Evolutionary conservation across 2,329 filamentous ascomycete species (phyloP).

Genomic region (Colletotrichum cordylinicola): DNA sequence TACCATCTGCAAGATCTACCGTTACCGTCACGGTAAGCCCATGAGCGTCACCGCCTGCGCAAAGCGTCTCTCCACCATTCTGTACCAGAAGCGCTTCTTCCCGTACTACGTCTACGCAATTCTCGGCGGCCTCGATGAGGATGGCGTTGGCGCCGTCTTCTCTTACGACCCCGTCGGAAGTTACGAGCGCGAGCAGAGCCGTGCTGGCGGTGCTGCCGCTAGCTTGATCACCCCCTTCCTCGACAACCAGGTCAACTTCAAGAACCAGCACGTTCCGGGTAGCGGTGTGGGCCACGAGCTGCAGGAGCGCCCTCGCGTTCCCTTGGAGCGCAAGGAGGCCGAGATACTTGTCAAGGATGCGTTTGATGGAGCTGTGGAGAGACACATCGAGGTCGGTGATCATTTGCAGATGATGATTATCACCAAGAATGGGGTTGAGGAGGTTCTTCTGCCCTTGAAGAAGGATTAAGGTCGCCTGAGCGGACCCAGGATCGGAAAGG

Average conservation of each 20-base stretch:
- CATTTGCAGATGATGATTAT: slow-evolving; percentile 95
- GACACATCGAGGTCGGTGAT: slow-evolving; percentile 99
- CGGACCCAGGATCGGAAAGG: not conserved
- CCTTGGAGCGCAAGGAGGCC: slow-evolving; percentile 75
- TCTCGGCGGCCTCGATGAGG: slow-evolving; percentile 90
- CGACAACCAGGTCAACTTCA: slow-evolving; percentile 99
- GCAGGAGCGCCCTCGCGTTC: slow-evolving; percentile 72
- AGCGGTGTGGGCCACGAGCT: slow-evolving; percentile 85
- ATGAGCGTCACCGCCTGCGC: slow-evolving; percentile 96
- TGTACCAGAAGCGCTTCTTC: slow-evolving; percentile 98
- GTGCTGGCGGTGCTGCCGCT: slow-evolving; percentile 88
- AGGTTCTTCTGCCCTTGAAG: slow-evolving; percentile 86
- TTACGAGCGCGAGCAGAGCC: slow-evolving; percentile 96
- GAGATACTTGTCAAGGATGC: slow-evolving; percentile 94
- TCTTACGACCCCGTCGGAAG: slow-evolving; percentile 97
- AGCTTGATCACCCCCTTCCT: slow-evolving; percentile 99
- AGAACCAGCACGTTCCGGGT: slow-evolving; percentile 94
- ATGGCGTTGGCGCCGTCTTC: slow-evolving; percentile 93
- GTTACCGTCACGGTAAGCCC: slow-evolving; percentile 95
- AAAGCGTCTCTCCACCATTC: slow-evolving; percentile 90
- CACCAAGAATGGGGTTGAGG: slow-evolving; percentile 86
- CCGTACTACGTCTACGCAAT: slow-evolving; percentile 98
- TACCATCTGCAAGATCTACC: slow-evolving; percentile 97
- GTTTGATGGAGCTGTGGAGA: slow-evolving; percentile 96
- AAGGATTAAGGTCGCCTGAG: slow-evolving; percentile 66